Percentiles rank a stretch among this genome's conserved stretches.
phyloP scores from a whole-genome alignment of 2,329 filamentous ascomycete genomes.

The Sphaerulina musiva region DNA sequence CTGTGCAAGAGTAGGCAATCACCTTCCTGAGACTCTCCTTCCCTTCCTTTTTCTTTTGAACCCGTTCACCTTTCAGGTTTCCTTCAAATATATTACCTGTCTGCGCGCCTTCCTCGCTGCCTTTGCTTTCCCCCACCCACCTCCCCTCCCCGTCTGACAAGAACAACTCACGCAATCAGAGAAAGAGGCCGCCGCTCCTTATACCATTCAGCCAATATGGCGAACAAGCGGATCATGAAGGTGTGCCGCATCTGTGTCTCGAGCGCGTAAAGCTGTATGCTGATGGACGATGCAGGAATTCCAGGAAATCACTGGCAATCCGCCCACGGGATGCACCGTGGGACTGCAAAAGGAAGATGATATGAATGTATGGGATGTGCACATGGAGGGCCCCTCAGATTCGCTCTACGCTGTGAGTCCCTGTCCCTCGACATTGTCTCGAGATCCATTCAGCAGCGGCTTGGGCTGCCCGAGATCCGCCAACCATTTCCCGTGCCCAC shows the following conservation, averaged over 20 bases:
- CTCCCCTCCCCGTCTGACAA: background rate
- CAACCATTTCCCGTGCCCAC: no score
- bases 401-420: slow-evolving; percentile 58
- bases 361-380: slow-evolving; percentile 61
- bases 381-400: slow-evolving; percentile 58
- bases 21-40: background rate
- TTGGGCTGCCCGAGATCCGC: background rate
- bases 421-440: background rate
- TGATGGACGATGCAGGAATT: slow-evolving; percentile 47
- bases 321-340: slow-evolving; percentile 53
- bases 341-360: slow-evolving; percentile 56
- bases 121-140: no score
- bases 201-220: slow-evolving; percentile 19
- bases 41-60: background rate
- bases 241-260: slow-evolving; percentile 23
- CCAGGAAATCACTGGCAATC: slow-evolving; percentile 50
- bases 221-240: slow-evolving; percentile 45
- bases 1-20: no score
- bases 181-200: background rate
- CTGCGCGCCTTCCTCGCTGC: background rate
- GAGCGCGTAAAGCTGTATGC: no score
- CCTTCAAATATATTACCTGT: background rate
- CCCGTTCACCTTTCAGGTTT: no score
- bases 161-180: slow-evolving; percentile 2
- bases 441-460: slow-evolving; percentile 1